Evolutionary conservation across 2,329 filamentous ascomycete species (phyloP).

Genomic region (Mollisiaceae sp.): DNA sequence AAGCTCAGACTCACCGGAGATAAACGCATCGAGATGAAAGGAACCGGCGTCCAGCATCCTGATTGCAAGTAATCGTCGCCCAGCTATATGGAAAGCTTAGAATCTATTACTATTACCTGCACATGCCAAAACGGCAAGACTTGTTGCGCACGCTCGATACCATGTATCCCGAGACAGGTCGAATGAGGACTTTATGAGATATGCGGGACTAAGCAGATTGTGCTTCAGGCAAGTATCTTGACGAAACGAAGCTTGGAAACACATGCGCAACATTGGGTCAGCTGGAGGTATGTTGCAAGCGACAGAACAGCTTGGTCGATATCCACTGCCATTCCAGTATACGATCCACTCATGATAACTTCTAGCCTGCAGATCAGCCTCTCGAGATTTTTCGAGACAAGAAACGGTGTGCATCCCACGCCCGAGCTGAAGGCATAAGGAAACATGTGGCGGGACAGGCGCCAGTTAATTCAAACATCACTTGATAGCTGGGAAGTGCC

Average conservation of each 20-base stretch:
- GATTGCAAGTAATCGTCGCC: not conserved
- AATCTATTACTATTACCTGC: not conserved
- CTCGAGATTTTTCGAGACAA: constrained; percentile 3
- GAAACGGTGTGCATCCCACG: constrained; percentile 13
- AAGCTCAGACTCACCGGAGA: too few species aligned
- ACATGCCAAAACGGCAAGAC: not conserved
- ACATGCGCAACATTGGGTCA: constrained; percentile 1
- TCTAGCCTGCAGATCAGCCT: constrained; percentile 8
- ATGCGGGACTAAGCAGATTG: constrained; percentile 1
- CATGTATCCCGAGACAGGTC: not conserved
- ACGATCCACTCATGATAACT: not conserved
- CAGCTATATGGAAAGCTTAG: not conserved
- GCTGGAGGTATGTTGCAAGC: not conserved
- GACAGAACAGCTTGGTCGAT: not conserved
- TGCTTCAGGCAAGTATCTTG: not conserved
- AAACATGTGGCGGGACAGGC: constrained; percentile 9
- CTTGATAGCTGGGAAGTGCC: constrained; percentile 10
- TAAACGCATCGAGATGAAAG: too few species aligned
- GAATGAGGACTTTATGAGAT: not conserved
- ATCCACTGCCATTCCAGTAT: not conserved
- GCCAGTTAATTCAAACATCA: constrained; percentile 16
- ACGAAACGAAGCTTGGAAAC: not conserved
- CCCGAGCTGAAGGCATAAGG: constrained; percentile 8
- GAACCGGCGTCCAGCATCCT: too few species aligned
- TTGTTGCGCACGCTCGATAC: not conserved